Conservation (phyloP, 495 filamentous ascomycete species). For the Hypoxylon rickii region DNA sequence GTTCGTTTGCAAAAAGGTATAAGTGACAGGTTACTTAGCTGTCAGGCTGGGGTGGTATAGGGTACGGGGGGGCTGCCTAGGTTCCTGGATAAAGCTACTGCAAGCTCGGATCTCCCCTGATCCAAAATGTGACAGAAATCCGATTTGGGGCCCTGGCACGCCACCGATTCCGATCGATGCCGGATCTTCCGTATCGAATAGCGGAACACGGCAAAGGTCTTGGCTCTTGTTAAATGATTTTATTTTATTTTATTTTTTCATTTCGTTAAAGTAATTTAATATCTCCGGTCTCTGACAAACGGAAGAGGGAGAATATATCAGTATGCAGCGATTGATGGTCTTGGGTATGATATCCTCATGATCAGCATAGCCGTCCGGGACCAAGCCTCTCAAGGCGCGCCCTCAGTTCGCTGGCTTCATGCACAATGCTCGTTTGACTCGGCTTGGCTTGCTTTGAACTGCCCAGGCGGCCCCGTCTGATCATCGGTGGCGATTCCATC, state of each 20-base stretch:
- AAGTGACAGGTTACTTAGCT: no score
- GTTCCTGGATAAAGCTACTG: no score
- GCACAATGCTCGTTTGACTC: slow-evolving; percentile 1
- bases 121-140: slow-evolving; percentile 28
- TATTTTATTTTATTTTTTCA: neutral
- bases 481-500: slow-evolving; percentile 1
- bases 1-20: no score
- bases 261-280: no score
- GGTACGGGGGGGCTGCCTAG: no score
- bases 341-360: neutral
- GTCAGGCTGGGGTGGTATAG: no score
- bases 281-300: no score
- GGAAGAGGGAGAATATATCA: no score
- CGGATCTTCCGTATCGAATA: slow-evolving; percentile 29
- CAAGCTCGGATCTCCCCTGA: slow-evolving; percentile 24
- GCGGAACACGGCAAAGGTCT: slow-evolving; percentile 19
- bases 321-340: neutral
- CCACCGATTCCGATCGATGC: slow-evolving; percentile 36
- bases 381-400: neutral
- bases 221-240: slow-evolving; percentile 4
- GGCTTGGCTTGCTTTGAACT: slow-evolving; percentile 6
- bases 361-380: no score
- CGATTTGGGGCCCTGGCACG: slow-evolving; percentile 22
- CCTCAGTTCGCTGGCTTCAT: neutral
- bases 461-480: neutral